phyloP scores from a whole-genome alignment of 75 land plant species.

The Gnetum montanum region DNA sequence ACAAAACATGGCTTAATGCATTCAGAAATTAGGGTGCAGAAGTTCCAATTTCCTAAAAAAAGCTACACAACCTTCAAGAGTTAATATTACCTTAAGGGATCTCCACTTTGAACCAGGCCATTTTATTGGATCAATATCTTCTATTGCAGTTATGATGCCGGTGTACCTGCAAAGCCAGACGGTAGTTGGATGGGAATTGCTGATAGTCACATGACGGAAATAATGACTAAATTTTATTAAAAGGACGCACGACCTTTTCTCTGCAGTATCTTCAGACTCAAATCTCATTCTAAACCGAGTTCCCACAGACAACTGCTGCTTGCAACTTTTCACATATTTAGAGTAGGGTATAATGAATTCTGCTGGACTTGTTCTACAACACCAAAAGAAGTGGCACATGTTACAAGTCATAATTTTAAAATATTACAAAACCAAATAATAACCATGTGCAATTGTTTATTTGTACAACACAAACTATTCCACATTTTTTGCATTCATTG shows the following conservation, averaged over 20 bases:
- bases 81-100: conserved; percentile 59
- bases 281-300: conserved; percentile 74
- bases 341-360: conserved; percentile 65
- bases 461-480: too few species aligned
- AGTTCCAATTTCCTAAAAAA: background rate
- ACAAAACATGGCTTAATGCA: too few species aligned
- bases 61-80: background rate
- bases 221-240: too few species aligned
- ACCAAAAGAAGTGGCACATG: background rate
- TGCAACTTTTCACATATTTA: conserved; percentile 47
- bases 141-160: conserved; percentile 71
- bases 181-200: background rate
- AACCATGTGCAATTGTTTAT: too few species aligned
- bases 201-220: too few species aligned
- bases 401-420: too few species aligned
- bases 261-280: conserved; percentile 78
- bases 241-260: conserved; percentile 48
- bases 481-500: too few species aligned
- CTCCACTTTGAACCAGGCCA: conserved; percentile 98
- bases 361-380: conserved; percentile 60
- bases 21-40: too few species aligned
- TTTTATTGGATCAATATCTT: conserved; percentile 72
- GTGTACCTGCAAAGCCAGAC: conserved; percentile 39
- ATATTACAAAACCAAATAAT: too few species aligned
- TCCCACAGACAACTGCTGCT: conserved; percentile 44